Conservation (phyloP, 2,329 filamentous ascomycete species). For the Cordyceps fumosorosea region DNA sequence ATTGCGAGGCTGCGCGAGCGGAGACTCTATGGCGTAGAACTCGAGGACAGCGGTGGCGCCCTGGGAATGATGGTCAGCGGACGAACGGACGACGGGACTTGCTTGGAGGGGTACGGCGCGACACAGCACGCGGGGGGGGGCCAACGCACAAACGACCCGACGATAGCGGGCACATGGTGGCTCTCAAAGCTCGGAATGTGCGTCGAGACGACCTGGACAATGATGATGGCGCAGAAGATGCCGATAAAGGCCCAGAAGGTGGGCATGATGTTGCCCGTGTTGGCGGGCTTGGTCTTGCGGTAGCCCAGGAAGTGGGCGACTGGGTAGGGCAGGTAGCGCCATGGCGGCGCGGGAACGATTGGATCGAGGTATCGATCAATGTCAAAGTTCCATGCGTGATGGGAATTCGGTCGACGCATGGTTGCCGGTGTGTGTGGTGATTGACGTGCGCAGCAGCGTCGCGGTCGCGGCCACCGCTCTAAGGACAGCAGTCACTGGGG, state of each 20-base stretch:
- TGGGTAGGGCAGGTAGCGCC: conserved; percentile 56
- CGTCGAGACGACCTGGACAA: conserved; percentile 52
- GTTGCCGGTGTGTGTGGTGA: background rate
- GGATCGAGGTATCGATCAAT: conserved; percentile 72
- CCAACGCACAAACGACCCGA: conserved; percentile 61
- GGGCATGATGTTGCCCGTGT: conserved; percentile 51
- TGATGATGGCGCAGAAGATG: conserved; percentile 52
- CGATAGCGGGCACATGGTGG: conserved; percentile 51
- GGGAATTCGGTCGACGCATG: conserved; percentile 1
- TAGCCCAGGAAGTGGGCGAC: conserved; percentile 65
- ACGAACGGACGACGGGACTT: background rate
- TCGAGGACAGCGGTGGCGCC: conserved; percentile 71
- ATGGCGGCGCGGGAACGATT: conserved; percentile 58
- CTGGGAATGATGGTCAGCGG: conserved; percentile 28
- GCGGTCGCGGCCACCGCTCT: too few relatives aligned
- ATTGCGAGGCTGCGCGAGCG: conserved; percentile 67
- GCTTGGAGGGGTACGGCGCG: too few relatives aligned
- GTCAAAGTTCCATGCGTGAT: conserved; percentile 52
- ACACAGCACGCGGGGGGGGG: background rate
- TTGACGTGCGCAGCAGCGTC: background rate
- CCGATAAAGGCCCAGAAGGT: conserved; percentile 60
- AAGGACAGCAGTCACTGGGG: background rate
- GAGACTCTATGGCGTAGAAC: conserved; percentile 65
- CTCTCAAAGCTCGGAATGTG: conserved; percentile 47
- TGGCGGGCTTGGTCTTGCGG: conserved; percentile 33